Conservation (phyloP, 768 basidiomycete genomes). For the Hypholoma sublateritium region DNA sequence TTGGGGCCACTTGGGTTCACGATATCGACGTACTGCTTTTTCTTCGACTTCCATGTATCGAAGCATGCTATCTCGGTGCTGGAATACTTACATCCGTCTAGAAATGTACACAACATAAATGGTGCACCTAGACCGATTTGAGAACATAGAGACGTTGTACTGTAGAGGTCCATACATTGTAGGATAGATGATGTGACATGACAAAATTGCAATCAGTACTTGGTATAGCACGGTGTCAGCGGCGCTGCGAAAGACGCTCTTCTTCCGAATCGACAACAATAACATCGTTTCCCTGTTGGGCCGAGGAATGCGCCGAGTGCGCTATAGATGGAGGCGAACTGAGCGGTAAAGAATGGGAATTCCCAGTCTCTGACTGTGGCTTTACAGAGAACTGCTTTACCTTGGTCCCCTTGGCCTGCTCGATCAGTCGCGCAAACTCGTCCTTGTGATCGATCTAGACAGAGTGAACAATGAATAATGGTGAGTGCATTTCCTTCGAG, state of each 20-base stretch:
- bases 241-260: not conserved
- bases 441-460: conserved; percentile 36
- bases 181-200: too few relatives aligned
- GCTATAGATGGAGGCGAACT: not conserved
- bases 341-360: not conserved
- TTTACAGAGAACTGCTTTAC: not conserved
- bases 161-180: too few relatives aligned
- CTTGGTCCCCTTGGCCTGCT: conserved; percentile 13
- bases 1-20: too few relatives aligned
- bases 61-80: too few relatives aligned
- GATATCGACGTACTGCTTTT: too few relatives aligned
- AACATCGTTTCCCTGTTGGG: conserved; percentile 19
- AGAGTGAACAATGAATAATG: not conserved
- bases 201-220: too few relatives aligned
- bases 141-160: too few relatives aligned
- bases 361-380: not conserved
- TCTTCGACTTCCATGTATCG: too few relatives aligned
- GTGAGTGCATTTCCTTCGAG: not conserved
- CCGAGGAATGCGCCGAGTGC: conserved; percentile 8
- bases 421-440: conserved; percentile 39
- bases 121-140: too few relatives aligned
- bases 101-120: too few relatives aligned
- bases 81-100: too few relatives aligned
- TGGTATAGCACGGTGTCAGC: too few relatives aligned
- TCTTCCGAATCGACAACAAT: conserved; percentile 37